These are phyloP conservation scores for Blastomyces parvus DNA, from an alignment of 2,329 filamentous ascomycete species.

Conservation along the genomic window DNA sequence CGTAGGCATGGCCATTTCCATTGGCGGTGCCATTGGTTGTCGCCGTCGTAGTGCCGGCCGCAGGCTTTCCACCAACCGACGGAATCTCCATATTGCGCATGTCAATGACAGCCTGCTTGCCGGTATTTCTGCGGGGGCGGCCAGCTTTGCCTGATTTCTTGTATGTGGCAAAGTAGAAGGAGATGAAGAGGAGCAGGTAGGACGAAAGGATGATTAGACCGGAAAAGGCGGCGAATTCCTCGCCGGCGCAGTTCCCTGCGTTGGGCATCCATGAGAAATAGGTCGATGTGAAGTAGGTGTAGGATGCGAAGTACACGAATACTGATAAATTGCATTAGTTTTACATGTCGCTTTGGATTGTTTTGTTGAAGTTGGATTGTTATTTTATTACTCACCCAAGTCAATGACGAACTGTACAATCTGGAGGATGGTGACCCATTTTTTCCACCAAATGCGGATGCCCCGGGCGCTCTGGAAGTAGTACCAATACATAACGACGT, in stretches of 20 bases:
- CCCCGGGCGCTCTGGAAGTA: conserved; percentile 93
- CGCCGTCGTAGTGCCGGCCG: conserved; percentile 23
- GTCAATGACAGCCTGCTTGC: conserved; percentile 77
- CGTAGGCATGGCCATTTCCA: conserved; percentile 2
- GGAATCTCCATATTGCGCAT: conserved; percentile 64
- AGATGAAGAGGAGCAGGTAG: conserved; percentile 89
- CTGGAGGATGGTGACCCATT: conserved; percentile 91
- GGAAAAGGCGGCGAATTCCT: conserved; percentile 83
- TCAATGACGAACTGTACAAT: conserved; percentile 92
- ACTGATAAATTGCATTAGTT: conserved; percentile 39
- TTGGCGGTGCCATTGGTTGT: conserved; percentile 10
- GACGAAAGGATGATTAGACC: conserved; percentile 79
- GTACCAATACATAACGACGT: conserved; percentile 99
- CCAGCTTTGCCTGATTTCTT: conserved; percentile 45
- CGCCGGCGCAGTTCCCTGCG: conserved; percentile 69
- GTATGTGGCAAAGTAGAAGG: conserved; percentile 88
- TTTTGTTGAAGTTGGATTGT: background rate
- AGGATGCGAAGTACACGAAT: conserved; percentile 91
- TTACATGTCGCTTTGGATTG: background rate
- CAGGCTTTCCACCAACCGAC: conserved; percentile 20
- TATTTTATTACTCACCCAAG: conserved; percentile 54
- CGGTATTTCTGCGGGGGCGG: conserved; percentile 47
- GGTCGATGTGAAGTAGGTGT: conserved; percentile 83
- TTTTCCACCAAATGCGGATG: conserved; percentile 93
- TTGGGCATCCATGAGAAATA: conserved; percentile 75